Percentiles rank a stretch among this genome's conserved stretches.
Conservation (phyloP, 495 filamentous ascomycete species). For the Neurospora tetrasperma region DNA sequence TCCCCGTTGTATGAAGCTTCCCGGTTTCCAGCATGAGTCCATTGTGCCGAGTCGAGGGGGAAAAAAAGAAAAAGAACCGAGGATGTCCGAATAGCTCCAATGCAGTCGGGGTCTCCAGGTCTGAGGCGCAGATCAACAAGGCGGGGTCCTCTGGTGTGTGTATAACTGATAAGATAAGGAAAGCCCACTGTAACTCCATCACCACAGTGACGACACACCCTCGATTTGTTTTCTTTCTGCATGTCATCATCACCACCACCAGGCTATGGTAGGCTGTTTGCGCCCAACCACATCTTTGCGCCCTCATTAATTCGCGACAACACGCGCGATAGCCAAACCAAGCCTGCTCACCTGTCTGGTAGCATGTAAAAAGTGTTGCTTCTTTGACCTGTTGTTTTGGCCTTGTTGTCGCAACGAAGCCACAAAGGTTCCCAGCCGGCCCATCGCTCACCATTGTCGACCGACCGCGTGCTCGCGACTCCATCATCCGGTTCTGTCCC, state of each 20-base stretch:
- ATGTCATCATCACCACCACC: not conserved
- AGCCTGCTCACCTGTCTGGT: not conserved
- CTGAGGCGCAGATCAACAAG: too few species aligned
- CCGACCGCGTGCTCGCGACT: not conserved
- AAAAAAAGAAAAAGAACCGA: not conserved
- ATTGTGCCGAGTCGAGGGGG: not conserved
- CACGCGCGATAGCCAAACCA: not conserved
- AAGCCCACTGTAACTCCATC: not conserved
- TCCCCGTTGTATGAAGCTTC: too few species aligned
- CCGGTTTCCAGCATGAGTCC: not conserved
- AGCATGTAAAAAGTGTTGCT: not conserved
- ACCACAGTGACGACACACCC: not conserved
- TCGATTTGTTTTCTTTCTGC: not conserved
- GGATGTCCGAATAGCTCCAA: not conserved
- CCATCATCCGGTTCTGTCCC: not conserved
- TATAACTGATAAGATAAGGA: not conserved
- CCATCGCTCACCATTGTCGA: not conserved
- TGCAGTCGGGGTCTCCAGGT: too few species aligned
- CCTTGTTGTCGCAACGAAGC: not conserved
- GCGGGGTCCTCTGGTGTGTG: not conserved
- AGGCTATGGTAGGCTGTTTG: not conserved
- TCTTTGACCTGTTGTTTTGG: not conserved
- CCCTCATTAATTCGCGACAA: rapidly evolving
- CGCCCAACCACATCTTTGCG: not conserved
- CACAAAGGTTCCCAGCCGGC: not conserved